Evolutionary conservation across 257 asterid species (phyloP).

Genomic region (Fraxinus americana): DNA sequence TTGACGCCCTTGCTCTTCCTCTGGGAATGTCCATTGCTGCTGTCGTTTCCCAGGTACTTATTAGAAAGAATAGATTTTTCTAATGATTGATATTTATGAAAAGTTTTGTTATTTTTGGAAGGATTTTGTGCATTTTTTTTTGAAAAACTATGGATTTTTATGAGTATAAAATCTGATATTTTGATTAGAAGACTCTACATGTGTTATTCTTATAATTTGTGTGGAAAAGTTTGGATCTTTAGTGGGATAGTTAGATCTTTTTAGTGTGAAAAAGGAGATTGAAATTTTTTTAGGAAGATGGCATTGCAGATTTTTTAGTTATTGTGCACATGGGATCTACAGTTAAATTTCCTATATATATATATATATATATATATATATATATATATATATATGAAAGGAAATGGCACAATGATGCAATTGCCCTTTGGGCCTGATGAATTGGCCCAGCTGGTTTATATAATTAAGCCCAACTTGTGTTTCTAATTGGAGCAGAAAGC

Average conservation of each 20-base stretch:
- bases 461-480: no score
- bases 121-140: not conserved
- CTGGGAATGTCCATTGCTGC: slow-evolving; percentile 96
- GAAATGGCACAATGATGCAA: no score
- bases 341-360: not conserved
- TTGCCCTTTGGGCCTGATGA: no score
- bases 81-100: not conserved
- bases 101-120: not conserved
- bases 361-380: not conserved
- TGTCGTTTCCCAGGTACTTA: slow-evolving; percentile 67
- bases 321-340: not conserved
- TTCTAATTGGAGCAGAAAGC: no score
- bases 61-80: not conserved
- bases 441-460: no score
- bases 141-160: not conserved
- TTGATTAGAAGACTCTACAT: not conserved
- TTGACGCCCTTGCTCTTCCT: slow-evolving; percentile 78
- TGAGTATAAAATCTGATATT: not conserved
- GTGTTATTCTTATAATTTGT: slow-evolving; percentile 18
- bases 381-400: slow-evolving; percentile 14
- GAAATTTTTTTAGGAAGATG: not conserved
- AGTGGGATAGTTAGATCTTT: not conserved
- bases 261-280: not conserved
- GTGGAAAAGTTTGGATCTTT: slow-evolving; percentile 20
- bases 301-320: not conserved